Evolutionary conservation across 2,329 filamentous ascomycete species (phyloP).

Genomic region (Diplodia mutila): DNA sequence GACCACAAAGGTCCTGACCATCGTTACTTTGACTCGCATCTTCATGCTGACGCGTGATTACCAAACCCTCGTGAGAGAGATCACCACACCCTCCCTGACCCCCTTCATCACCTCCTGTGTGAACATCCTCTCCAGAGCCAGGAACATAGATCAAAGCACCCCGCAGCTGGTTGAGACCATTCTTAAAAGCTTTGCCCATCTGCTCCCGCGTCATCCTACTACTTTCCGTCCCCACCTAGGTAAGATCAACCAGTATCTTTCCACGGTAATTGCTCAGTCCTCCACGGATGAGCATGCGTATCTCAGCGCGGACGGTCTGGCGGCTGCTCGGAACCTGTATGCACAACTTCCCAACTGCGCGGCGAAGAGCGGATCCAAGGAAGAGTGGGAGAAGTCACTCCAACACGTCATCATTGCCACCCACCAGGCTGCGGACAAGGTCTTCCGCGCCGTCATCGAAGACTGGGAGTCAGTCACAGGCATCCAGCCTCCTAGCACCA

Average conservation of each 20-base stretch:
- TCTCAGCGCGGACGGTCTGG: slow-evolving; percentile 67
- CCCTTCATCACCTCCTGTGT: slow-evolving; percentile 74
- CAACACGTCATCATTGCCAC: slow-evolving; percentile 64
- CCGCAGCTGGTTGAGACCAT: slow-evolving; percentile 64
- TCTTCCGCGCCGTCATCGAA: slow-evolving; percentile 79
- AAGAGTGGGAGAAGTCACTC: slow-evolving; percentile 77
- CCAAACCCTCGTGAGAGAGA: slow-evolving; percentile 81
- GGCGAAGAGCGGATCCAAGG: slow-evolving; percentile 74
- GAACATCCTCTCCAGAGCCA: slow-evolving; percentile 46
- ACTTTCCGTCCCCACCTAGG: slow-evolving; percentile 76
- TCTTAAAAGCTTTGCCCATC: slow-evolving; percentile 69
- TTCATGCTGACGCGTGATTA: slow-evolving; percentile 82
- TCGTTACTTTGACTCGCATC: slow-evolving; percentile 80
- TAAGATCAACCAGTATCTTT: slow-evolving; percentile 67
- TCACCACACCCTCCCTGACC: slow-evolving; percentile 80
- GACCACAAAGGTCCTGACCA: slow-evolving; percentile 73
- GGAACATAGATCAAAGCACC: neutral
- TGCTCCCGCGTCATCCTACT: slow-evolving; percentile 80
- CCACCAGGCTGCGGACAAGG: slow-evolving; percentile 73
- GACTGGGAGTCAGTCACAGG: slow-evolving; percentile 73
- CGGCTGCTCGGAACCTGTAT: slow-evolving; percentile 66
- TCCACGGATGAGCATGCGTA: slow-evolving; percentile 30
- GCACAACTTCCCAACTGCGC: slow-evolving; percentile 78
- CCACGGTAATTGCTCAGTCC: slow-evolving; percentile 51
- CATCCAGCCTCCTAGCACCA: slow-evolving; percentile 32